Conservation (phyloP, 257 asterid species). For the Nicotiana paniculata region DNA sequence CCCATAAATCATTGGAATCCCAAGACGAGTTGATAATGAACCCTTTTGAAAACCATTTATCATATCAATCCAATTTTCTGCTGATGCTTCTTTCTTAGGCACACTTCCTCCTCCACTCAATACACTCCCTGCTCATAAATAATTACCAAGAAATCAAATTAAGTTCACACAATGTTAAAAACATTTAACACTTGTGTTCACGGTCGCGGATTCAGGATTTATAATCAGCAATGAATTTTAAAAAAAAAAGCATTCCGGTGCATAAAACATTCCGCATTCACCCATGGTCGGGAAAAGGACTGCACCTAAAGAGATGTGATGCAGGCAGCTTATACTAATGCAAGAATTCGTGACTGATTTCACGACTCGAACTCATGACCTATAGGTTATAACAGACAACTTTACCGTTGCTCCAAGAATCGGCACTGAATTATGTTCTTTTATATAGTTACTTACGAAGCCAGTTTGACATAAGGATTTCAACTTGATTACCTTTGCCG, state of each 20-base stretch:
- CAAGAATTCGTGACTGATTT: no score
- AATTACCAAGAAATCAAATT: neutral
- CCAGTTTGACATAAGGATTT: neutral
- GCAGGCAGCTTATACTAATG: no score
- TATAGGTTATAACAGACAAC: no score
- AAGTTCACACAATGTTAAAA: neutral
- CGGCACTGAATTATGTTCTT: no score
- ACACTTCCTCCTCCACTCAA: slow-evolving; percentile 26
- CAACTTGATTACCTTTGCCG: neutral
- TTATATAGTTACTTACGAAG: neutral
- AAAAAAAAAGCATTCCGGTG: no score
- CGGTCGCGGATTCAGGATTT: neutral
- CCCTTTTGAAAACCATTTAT: slow-evolving; percentile 22
- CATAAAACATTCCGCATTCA: no score
- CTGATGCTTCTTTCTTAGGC: slow-evolving; percentile 10
- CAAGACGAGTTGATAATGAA: slow-evolving; percentile 16
- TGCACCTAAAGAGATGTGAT: no score
- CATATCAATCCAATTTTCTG: slow-evolving; percentile 21
- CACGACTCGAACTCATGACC: no score
- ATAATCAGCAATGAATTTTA: neutral
- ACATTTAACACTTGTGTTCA: neutral
- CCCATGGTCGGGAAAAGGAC: no score
- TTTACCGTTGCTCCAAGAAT: no score
- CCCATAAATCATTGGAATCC: slow-evolving; percentile 25
- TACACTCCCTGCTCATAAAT: slow-evolving; percentile 13